Conservation (phyloP, 495 filamentous ascomycete species). For the Podospora pseudopauciseta region DNA sequence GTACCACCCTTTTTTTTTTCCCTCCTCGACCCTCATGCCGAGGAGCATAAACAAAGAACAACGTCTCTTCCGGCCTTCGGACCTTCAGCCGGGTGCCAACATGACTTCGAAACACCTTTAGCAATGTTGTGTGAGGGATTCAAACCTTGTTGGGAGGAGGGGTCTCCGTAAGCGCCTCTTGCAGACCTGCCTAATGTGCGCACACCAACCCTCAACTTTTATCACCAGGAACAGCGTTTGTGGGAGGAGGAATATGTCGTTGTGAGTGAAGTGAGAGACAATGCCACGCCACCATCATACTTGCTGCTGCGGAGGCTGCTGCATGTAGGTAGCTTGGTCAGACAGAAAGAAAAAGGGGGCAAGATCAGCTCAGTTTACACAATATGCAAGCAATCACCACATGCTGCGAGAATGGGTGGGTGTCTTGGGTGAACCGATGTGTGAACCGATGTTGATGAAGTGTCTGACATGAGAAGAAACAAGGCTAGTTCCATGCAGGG, state of each 20-base stretch:
- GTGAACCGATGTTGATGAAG: background rate
- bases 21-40: too few relatives aligned
- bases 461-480: background rate
- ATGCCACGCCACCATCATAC: background rate
- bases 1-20: too few relatives aligned
- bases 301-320: background rate
- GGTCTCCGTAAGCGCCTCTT: background rate
- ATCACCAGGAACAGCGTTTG: background rate
- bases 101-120: background rate
- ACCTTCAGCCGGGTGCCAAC: background rate
- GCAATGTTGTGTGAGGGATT: background rate
- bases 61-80: background rate
- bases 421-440: background rate
- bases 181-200: background rate
- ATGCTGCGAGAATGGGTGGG: background rate
- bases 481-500: background rate
- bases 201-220: background rate
- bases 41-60: background rate
- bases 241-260: background rate
- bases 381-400: background rate
- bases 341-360: background rate
- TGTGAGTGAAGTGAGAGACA: background rate
- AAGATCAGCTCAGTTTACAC: background rate
- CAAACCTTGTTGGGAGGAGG: background rate
- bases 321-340: background rate